These are phyloP conservation scores for Trypanosoma boissoni DNA, from an alignment of 208 protist species.

Conservation along the genomic window DNA sequence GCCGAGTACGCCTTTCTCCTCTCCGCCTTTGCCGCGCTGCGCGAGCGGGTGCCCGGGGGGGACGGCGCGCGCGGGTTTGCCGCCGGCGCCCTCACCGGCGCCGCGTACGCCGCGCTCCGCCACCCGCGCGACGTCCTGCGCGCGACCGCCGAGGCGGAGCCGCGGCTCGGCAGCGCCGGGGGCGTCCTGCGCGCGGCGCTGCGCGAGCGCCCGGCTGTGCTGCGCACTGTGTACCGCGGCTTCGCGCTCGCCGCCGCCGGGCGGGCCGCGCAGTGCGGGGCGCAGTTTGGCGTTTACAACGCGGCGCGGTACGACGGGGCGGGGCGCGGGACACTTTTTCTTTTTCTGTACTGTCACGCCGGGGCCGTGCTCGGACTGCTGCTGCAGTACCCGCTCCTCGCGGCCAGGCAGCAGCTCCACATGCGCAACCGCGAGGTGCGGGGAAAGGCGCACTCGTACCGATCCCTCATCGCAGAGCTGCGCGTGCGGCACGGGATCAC, in stretches of 20 bases:
- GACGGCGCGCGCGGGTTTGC: constrained; percentile 32
- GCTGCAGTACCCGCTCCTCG: constrained; percentile 65
- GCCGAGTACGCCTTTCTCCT: constrained; percentile 46
- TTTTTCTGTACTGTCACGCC: constrained; percentile 78
- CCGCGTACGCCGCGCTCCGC: constrained; percentile 38
- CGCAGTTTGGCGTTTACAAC: constrained; percentile 83
- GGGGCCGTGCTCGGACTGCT: constrained; percentile 45
- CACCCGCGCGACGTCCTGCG: constrained; percentile 82
- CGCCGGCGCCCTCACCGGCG: constrained; percentile 53
- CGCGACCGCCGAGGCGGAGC: constrained; percentile 52
- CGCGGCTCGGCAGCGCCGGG: constrained; percentile 36
- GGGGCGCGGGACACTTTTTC: constrained; percentile 43
- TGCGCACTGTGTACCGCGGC: constrained; percentile 63
- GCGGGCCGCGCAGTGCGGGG: constrained; percentile 38
- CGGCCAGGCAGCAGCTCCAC: constrained; percentile 63
- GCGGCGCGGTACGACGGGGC: constrained; percentile 65
- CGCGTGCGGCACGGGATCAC: constrained; percentile 65
- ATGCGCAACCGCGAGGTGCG: constrained; percentile 36
- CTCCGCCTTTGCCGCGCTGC: constrained; percentile 34
- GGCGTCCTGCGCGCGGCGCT: constrained; percentile 69
- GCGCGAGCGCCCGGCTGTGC: constrained; percentile 42
- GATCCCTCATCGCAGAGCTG: constrained; percentile 53
- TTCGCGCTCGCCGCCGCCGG: constrained; percentile 29
- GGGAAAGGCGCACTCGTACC: constrained; percentile 39
- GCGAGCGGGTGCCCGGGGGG: constrained; percentile 16